A percentile compares a stretch with the other conserved stretches of the same genome.
Evolutionary conservation across 441 rosid genomes (phyloP).

Genomic region (Gossypium schwendimanii): DNA sequence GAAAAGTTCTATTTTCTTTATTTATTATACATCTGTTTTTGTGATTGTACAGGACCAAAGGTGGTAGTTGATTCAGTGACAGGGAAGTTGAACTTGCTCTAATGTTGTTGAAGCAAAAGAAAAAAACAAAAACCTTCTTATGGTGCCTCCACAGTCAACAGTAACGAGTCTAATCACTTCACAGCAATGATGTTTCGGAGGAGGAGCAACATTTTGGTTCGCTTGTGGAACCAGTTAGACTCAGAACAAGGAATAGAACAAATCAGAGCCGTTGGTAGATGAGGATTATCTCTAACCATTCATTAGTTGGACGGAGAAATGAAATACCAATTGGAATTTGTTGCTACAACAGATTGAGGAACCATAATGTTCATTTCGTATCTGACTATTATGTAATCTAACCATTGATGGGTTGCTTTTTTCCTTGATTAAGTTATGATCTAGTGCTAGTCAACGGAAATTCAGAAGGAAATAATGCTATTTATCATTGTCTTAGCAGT

Average conservation of each 20-base stretch:
- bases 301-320: not conserved
- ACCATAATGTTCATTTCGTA: not conserved
- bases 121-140: not conserved
- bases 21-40: not conserved
- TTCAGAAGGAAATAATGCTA: not conserved
- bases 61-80: constrained; percentile 62
- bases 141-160: not conserved
- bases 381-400: not conserved
- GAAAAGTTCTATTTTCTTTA: not conserved
- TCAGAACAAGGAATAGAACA: not conserved
- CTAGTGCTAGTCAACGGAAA: not conserved
- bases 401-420: not conserved
- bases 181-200: not conserved
- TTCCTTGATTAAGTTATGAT: not conserved
- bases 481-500: not conserved
- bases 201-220: not conserved
- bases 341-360: not conserved
- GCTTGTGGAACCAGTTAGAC: not conserved
- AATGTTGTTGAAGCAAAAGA: constrained; percentile 10
- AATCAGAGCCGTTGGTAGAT: not conserved
- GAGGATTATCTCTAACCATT: not conserved
- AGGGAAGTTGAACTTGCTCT: constrained; percentile 61
- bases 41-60: constrained; percentile 51
- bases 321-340: not conserved
- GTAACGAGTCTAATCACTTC: not conserved